Conservation (phyloP, 176 grass and related monocot genomes). For the Cenchrus purpureus region DNA sequence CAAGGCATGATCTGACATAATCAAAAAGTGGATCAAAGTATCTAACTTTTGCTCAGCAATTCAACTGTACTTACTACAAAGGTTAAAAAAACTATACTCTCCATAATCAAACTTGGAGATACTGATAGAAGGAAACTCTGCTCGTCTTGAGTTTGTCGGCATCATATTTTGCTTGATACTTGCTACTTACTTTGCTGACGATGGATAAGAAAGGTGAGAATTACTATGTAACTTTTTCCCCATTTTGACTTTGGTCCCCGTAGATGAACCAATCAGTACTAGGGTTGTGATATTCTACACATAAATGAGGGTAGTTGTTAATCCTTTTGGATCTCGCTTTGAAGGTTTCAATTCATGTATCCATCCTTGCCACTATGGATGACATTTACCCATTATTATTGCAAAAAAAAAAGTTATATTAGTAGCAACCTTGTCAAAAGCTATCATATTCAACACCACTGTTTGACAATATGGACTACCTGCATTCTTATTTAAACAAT, state of each 20-base stretch:
- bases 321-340: not conserved
- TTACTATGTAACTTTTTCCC: not conserved
- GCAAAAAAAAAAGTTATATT: not conserved
- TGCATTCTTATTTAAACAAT: not conserved
- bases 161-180: not conserved
- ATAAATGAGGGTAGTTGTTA: not conserved
- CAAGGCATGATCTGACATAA: not conserved
- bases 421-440: not conserved
- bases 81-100: not conserved
- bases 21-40: not conserved
- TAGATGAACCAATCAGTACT: not conserved
- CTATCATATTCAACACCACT: not conserved
- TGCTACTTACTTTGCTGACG: not conserved
- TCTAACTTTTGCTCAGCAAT: constrained; percentile 1
- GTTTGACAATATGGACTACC: not conserved
- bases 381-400: not conserved
- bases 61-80: constrained; percentile 8
- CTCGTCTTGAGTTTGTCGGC: not conserved
- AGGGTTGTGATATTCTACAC: not conserved
- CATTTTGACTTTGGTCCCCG: constrained; percentile 18
- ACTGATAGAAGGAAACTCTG: not conserved
- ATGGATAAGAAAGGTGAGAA: not conserved
- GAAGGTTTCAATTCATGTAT: not conserved
- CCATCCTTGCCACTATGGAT: too few relatives aligned
- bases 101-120: not conserved